A percentile compares a stretch with the other conserved stretches of the same genome.
Evolutionary conservation across 805 yeast genomes (phyloP).

Genomic region (Yamadazyma scolyti): DNA sequence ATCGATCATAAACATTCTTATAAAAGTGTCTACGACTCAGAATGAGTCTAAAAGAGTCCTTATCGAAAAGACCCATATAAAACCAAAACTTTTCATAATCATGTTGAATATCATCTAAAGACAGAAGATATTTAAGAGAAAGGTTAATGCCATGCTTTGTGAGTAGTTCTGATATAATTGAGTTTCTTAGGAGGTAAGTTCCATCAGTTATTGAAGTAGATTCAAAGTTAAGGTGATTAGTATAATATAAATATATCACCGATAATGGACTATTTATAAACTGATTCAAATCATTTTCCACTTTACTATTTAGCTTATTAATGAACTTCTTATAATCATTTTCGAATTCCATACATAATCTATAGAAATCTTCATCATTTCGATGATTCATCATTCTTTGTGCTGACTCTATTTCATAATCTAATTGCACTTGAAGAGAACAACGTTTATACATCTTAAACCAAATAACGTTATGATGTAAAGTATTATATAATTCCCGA

Average conservation of each 20-base stretch:
- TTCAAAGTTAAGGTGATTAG: too few species aligned
- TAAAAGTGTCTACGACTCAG: slow-evolving; percentile 3
- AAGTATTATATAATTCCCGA: slow-evolving; percentile 2
- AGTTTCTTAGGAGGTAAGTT: too few species aligned
- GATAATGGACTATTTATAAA: too few species aligned
- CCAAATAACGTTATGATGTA: slow-evolving; percentile 14
- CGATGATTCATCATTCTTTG: slow-evolving; percentile 1
- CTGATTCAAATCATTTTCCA: too few species aligned
- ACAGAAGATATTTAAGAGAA: too few species aligned
- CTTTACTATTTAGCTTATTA: too few species aligned
- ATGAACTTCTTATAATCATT: slow-evolving; percentile 1
- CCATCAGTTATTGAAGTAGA: too few species aligned
- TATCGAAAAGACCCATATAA: slow-evolving; percentile 15
- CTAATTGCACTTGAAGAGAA: slow-evolving; percentile 5
- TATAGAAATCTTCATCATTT: slow-evolving; percentile 4
- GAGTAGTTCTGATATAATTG: too few species aligned
- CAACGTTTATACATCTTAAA: slow-evolving; percentile 5
- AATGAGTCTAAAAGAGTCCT: slow-evolving; percentile 8
- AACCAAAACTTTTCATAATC: slow-evolving; percentile 17
- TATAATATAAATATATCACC: too few species aligned
- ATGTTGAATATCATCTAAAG: neutral
- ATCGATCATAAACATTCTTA: slow-evolving; percentile 2
- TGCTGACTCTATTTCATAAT: slow-evolving; percentile 7
- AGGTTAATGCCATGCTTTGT: too few species aligned
- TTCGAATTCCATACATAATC: slow-evolving; percentile 2